Percentiles rank a stretch among this genome's conserved stretches.
Conservation (phyloP, 164 flowering plant species). For the Magnolia kwangsiensis region DNA sequence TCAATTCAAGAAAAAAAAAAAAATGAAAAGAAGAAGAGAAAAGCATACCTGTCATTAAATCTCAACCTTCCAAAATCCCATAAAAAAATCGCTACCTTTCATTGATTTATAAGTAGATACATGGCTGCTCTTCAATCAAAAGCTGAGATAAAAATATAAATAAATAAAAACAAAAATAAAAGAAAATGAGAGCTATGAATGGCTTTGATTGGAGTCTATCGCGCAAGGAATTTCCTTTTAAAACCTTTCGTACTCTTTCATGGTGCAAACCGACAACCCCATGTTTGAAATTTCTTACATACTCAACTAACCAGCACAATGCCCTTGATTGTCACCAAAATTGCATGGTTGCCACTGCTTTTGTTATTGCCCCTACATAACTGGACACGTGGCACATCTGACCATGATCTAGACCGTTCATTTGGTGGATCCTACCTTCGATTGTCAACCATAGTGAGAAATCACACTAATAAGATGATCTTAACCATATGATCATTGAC, state of each 20-base stretch:
- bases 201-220: background rate
- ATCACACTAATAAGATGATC: background rate
- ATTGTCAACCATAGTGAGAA: background rate
- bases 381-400: background rate
- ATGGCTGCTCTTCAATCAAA: background rate
- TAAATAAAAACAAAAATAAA: background rate
- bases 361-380: background rate
- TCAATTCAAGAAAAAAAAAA: too few species aligned
- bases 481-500: background rate
- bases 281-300: background rate
- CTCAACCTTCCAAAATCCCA: too few species aligned
- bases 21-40: background rate
- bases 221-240: background rate
- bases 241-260: background rate
- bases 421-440: background rate
- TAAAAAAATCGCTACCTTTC: background rate
- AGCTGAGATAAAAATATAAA: background rate
- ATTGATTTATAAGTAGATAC: background rate
- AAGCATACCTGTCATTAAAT: too few species aligned
- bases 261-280: background rate
- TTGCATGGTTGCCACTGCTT: background rate
- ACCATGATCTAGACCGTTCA: background rate
- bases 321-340: background rate
- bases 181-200: background rate
- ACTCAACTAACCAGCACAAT: background rate